phyloP scores from a whole-genome alignment of 495 filamentous ascomycete species.

The Penicillium flavigenum region DNA sequence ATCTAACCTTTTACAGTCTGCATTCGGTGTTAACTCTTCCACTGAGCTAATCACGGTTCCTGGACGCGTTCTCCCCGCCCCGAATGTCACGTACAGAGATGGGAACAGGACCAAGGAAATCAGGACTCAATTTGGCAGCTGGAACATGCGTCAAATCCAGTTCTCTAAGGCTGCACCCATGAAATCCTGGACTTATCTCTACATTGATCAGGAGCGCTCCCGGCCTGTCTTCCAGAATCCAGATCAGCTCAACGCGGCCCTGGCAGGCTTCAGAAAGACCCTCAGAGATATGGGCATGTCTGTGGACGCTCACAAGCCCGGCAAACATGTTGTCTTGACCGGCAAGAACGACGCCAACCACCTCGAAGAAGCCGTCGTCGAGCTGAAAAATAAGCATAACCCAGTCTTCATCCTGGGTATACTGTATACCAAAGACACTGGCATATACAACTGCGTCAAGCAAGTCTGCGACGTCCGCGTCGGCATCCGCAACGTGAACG shows the following conservation, averaged over 20 bases:
- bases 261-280: constrained; percentile 22
- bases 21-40: constrained; percentile 57
- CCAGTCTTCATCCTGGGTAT: constrained; percentile 62
- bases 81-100: constrained; percentile 52
- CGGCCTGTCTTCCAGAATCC: constrained; percentile 10
- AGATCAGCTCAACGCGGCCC: constrained; percentile 11
- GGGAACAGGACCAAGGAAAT: constrained; percentile 27
- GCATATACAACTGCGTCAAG: constrained; percentile 69
- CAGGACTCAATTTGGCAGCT: constrained; percentile 38
- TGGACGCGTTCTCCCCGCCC: constrained; percentile 60
- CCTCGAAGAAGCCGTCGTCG: constrained; percentile 30
- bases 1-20: constrained; percentile 25
- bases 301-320: constrained; percentile 14
- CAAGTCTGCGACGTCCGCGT: constrained; percentile 58
- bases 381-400: constrained; percentile 33
- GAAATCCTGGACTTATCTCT: constrained; percentile 41
- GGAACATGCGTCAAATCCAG: constrained; percentile 55
- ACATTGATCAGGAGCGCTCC: constrained; percentile 11
- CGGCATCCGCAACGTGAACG: constrained; percentile 66
- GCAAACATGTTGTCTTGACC: constrained; percentile 19
- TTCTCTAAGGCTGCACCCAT: constrained; percentile 41
- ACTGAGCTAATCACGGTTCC: constrained; percentile 61
- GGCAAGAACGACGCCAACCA: constrained; percentile 12
- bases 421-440: constrained; percentile 49
- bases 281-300: constrained; percentile 34